Conservation (phyloP, 495 filamentous ascomycete species). For the Chaetomidium leptoderma region DNA sequence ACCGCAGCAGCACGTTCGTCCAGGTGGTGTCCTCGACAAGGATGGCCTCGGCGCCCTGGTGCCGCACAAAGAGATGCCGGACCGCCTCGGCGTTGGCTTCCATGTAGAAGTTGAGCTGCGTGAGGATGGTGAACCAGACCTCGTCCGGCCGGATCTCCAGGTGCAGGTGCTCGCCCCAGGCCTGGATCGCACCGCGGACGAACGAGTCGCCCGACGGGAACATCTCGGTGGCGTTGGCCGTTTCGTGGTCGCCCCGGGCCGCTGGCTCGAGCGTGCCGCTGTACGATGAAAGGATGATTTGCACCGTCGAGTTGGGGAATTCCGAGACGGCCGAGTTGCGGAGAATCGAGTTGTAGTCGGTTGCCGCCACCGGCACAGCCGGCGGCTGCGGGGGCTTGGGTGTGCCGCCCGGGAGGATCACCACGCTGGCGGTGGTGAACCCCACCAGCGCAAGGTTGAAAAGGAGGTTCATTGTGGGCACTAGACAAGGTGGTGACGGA, state of each 20-base stretch:
- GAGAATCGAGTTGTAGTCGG: slow-evolving; percentile 6
- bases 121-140: slow-evolving; percentile 55
- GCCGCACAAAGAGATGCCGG: slow-evolving; percentile 41
- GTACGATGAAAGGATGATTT: slow-evolving; percentile 12
- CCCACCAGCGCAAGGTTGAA: neutral
- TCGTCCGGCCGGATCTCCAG: slow-evolving; percentile 54
- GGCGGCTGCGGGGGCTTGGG: neutral
- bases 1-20: slow-evolving; percentile 18
- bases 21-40: slow-evolving; percentile 24
- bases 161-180: slow-evolving; percentile 51
- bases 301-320: slow-evolving; percentile 9
- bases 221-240: slow-evolving; percentile 11
- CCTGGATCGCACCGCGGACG: slow-evolving; percentile 43
- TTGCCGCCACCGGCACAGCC: neutral
- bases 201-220: slow-evolving; percentile 43
- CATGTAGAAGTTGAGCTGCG: slow-evolving; percentile 53
- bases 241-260: neutral
- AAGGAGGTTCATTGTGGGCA: neutral
- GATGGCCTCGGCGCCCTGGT: slow-evolving; percentile 41
- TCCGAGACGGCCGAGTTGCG: neutral
- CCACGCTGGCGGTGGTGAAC: neutral
- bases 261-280: slow-evolving; percentile 9
- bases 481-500: neutral
- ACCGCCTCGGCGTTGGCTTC: slow-evolving; percentile 45
- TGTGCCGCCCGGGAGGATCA: slow-evolving; percentile 4